phyloP scores from a whole-genome alignment of 192 early-diverging fungal genomes.

The Backusella luteola region DNA sequence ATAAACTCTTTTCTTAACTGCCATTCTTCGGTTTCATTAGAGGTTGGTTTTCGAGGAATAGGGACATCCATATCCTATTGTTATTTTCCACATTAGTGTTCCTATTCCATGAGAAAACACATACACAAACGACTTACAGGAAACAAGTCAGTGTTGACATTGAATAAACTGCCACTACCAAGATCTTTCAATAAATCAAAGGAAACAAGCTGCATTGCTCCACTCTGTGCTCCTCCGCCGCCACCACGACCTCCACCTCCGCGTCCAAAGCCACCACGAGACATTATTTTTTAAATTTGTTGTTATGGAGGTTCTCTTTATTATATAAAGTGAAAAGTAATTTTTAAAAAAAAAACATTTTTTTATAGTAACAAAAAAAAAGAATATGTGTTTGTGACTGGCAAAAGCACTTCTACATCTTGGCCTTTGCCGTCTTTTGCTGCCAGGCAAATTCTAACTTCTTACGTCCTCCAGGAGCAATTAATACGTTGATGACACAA shows the following conservation, averaged over 20 bases:
- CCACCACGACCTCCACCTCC: slow-evolving; percentile 27
- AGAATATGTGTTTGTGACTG: background rate
- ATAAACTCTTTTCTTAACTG: slow-evolving; percentile 14
- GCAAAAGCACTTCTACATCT: slow-evolving; percentile 4
- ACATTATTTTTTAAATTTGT: slow-evolving; percentile 10
- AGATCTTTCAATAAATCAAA: slow-evolving; percentile 37
- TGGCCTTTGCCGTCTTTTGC: slow-evolving; percentile 14
- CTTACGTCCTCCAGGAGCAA: slow-evolving; percentile 59
- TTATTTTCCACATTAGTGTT: background rate
- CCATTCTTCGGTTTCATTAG: slow-evolving; percentile 24
- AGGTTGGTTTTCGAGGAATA: slow-evolving; percentile 26
- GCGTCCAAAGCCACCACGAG: slow-evolving; percentile 30
- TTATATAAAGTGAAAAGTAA: background rate
- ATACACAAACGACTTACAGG: slow-evolving; percentile 18
- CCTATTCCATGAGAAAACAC: background rate
- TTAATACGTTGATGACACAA: slow-evolving; percentile 67
- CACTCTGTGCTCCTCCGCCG: slow-evolving; percentile 20
- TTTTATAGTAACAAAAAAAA: background rate
- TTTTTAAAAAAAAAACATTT: background rate
- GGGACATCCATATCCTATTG: slow-evolving; percentile 28
- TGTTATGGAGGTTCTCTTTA: background rate
- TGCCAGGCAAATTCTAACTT: slow-evolving; percentile 36
- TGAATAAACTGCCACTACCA: slow-evolving; percentile 30
- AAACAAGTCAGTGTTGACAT: slow-evolving; percentile 35
- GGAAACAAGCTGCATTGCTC: slow-evolving; percentile 30